phyloP scores from a whole-genome alignment of 192 early-diverging fungal genomes.

The Bifiguratus adelaidae region DNA sequence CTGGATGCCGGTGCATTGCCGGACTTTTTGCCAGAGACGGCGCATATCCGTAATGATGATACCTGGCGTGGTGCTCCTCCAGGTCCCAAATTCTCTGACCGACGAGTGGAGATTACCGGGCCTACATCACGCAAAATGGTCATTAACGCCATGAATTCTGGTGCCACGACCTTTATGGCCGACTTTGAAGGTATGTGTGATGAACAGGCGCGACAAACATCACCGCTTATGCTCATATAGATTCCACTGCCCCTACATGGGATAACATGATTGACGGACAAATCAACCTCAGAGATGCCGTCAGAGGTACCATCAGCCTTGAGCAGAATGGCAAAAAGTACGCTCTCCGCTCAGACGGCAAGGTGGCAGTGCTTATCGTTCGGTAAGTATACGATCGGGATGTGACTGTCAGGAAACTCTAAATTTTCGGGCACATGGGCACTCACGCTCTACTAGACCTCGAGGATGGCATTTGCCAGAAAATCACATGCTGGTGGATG shows the following conservation, averaged over 20 bases:
- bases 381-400: slow-evolving; percentile 32
- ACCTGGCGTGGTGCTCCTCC: slow-evolving; percentile 85
- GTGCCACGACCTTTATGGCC: slow-evolving; percentile 93
- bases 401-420: too few species aligned
- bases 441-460: too few species aligned
- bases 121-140: slow-evolving; percentile 99
- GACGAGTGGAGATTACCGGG: slow-evolving; percentile 96
- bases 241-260: slow-evolving; percentile 98
- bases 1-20: slow-evolving; percentile 76
- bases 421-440: too few species aligned
- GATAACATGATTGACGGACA: slow-evolving; percentile 84
- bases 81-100: slow-evolving; percentile 82
- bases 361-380: slow-evolving; percentile 84
- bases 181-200: slow-evolving; percentile 70
- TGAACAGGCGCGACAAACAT: neutral
- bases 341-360: slow-evolving; percentile 82
- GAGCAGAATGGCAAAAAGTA: slow-evolving; percentile 87
- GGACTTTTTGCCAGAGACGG: slow-evolving; percentile 90
- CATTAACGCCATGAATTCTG: slow-evolving; percentile 97
- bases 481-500: slow-evolving; percentile 89
- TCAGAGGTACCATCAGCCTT: slow-evolving; percentile 77
- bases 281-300: slow-evolving; percentile 91
- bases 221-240: slow-evolving; percentile 24
- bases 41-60: slow-evolving; percentile 78
- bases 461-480: slow-evolving; percentile 99